Base-by-base conservation (phyloP, 192 early-diverging fungal species). In the Entophlyctis luteolus region DNA sequence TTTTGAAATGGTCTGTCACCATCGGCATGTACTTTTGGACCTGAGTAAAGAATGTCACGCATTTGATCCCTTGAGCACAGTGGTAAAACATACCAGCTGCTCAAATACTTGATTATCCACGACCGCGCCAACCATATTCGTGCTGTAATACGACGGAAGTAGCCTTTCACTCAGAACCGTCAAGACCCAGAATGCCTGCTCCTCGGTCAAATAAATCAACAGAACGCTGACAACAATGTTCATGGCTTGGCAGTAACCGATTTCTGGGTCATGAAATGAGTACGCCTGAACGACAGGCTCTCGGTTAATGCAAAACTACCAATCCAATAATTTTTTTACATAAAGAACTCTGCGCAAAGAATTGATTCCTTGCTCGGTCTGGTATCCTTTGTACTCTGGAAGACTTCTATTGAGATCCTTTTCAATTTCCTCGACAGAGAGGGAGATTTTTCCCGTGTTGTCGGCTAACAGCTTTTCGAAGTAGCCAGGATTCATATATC, bases 231-330 rank as follows among this genome's bases (percentile, higher is more conserved):
- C 92, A 0, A 99, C 90, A 80, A 99, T 95, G 75, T 99, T 99
- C 97, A 99, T 99, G 2, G 97, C 95, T 73, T 99, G 97, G 75
- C 97, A 99, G 77, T 99, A 99, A n/a, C 97, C 97, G 22, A 99
- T 86, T 72, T 96, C 93, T 12, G 79, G 84, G 34, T 86, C 78
- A 56, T 84, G 80, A 56, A 72, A 84, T 32, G 84, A 85, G 45
- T 72, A 84, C 3, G 78, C 77, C 76, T 79, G 31, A 6, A 32
- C 6, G 34, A 50, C 46, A 70, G 35, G 20, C 20, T 36, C 45
- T 6, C 22, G 57, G 4, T 8, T 3, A 35, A 57, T 6, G 23
- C 29, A 23, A 18, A 33, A 10, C 27, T 16, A 6, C 8, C 32
- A 23, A n/a, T 2, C 55, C 18, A 25, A 62, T n/a, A n/a, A n/a